A percentile compares a stretch with the other conserved stretches of the same genome.
These are phyloP conservation scores for Geotrichum restrictum DNA, from an alignment of 1,139 yeast species.

Conservation along the genomic window DNA sequence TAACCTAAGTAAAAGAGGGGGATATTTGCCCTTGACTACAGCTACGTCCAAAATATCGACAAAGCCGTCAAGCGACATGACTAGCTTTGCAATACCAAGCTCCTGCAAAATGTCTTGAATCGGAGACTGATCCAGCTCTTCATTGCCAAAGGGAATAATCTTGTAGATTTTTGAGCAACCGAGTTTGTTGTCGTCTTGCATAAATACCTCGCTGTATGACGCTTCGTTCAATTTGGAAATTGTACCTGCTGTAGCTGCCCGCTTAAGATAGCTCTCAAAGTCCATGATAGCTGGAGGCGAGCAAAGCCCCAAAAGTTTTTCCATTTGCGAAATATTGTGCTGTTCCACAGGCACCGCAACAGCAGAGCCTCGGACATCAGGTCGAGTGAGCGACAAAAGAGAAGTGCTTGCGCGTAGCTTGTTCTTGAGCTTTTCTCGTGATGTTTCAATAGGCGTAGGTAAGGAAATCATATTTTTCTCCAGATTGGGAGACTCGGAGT, in stretches of 20 bases:
- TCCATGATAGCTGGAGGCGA: slow-evolving; percentile 27
- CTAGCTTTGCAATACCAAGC: slow-evolving; percentile 43
- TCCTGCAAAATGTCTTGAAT: slow-evolving; percentile 48
- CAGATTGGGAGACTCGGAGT: not conserved
- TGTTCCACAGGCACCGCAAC: slow-evolving; percentile 35
- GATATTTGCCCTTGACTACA: slow-evolving; percentile 48
- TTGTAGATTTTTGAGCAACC: slow-evolving; percentile 40
- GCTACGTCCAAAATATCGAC: slow-evolving; percentile 43
- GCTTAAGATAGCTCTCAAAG: slow-evolving; percentile 34
- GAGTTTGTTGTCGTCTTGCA: slow-evolving; percentile 23
- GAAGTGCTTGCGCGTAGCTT: slow-evolving; percentile 54
- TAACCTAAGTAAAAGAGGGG: slow-evolving; percentile 39
- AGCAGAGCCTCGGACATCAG: slow-evolving; percentile 27
- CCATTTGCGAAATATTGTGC: slow-evolving; percentile 35
- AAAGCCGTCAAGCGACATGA: slow-evolving; percentile 43
- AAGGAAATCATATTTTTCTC: slow-evolving; percentile 48
- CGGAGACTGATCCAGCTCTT: slow-evolving; percentile 42
- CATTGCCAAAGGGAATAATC: slow-evolving; percentile 50
- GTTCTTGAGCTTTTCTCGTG: slow-evolving; percentile 51
- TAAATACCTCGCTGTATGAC: slow-evolving; percentile 46
- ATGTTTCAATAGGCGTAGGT: slow-evolving; percentile 53
- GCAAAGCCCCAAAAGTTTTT: slow-evolving; percentile 37
- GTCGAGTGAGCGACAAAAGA: slow-evolving; percentile 42
- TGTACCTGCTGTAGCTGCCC: slow-evolving; percentile 25
- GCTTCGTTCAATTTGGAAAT: slow-evolving; percentile 45